Evolutionary conservation across 78 protist species (phyloP), one percentile per base, ranked within the genome.

Genomic region (Dictyostelium intermedium): DNA sequence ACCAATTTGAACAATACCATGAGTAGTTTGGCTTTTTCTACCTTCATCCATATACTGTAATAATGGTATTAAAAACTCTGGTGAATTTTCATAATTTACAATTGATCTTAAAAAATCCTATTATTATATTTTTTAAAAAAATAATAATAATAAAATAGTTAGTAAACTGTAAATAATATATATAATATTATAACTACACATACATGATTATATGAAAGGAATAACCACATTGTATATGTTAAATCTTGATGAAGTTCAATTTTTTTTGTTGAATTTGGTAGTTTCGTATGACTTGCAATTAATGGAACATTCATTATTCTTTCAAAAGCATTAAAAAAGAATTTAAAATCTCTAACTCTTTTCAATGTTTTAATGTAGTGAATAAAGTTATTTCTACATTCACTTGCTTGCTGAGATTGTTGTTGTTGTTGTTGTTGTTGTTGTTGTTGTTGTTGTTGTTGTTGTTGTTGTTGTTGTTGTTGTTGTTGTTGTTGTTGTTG

Each of bases 11-110:
- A 92, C 91, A 5, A 92, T 45, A 37, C 96, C 96, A 73, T 87
- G 93, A 23, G 85, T 78, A 4, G 79, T 82, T 66, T 79, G 80
- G 45, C 25, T 77, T 13, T 69, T 91, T 82, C 95, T 91, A 32
- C 95, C 95, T 81, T 91, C 95, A 69, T 91, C 91, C 95, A 91
- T 91, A 61, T 91, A 91, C 63, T 91, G 95, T 25, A 91, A 43
- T 47, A 91, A 25, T 41, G 95, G 76, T 20, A 84, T 82, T 43
- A 91, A 18, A 47, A 91, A 84, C 11, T 83, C 85, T 60, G 91
- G 91, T 83, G 91, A 74, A 25, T 35, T 50, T 69, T 83, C 79
- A 77, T 82, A 53, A n/a, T 18, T 76, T 23, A 81, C 47, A 69
- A 91, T 76, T 43, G 69, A 91, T 34, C 47, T 45, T 27, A 84